Evolutionary conservation across 2,329 filamentous ascomycete species (phyloP).

Genomic region (Fusarium chuoi): DNA sequence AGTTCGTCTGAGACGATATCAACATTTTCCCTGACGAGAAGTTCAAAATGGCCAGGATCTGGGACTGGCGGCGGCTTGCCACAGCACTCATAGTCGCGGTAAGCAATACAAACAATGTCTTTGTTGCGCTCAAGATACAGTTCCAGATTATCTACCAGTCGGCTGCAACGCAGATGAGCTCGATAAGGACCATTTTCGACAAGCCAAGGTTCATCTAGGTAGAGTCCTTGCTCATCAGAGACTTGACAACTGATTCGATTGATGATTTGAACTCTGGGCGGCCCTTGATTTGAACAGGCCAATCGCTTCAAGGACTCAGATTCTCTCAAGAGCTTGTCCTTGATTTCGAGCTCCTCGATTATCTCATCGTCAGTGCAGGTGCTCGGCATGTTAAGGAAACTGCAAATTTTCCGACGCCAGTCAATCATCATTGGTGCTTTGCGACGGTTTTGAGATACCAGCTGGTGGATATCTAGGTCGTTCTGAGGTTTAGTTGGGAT

Average conservation of each 20-base stretch:
- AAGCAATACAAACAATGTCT: not conserved
- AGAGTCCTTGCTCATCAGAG: not conserved
- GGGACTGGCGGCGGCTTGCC: fast-evolving
- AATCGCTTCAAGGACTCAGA: not conserved
- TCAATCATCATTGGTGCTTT: not conserved
- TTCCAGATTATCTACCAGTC: not conserved
- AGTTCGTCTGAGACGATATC: fast-evolving
- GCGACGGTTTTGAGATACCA: fast-evolving
- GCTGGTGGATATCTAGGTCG: fast-evolving
- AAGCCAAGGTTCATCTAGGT: not conserved
- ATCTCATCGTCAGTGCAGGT: not conserved
- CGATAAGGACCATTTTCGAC: not conserved
- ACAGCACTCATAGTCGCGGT: not conserved
- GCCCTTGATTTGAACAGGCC: not conserved
- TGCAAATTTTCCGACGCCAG: not conserved
- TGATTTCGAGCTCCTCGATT: not conserved
- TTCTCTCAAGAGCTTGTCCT: not conserved
- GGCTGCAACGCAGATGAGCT: not conserved
- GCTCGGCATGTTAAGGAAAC: not conserved
- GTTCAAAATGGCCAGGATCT: fast-evolving
- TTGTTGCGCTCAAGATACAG: not conserved
- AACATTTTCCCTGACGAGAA: not conserved
- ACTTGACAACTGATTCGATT: not conserved
- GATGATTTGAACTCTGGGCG: not conserved
- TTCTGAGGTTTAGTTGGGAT: fast-evolving